Evolutionary conservation across 2,329 filamentous ascomycete genomes (phyloP).

Genomic region (Beauveria brongniartii): DNA sequence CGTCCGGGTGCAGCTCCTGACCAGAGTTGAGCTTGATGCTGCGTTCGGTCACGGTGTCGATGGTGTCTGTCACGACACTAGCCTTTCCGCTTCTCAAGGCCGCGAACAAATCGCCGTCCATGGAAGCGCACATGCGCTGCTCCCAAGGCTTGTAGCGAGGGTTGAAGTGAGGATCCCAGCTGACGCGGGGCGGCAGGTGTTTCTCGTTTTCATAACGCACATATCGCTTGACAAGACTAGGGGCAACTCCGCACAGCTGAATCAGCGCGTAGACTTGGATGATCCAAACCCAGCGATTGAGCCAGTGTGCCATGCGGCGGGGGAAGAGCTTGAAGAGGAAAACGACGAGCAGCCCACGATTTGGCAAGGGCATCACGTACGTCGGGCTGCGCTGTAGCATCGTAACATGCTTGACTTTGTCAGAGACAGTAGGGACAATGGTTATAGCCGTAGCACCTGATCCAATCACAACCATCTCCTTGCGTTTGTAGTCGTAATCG

Average conservation of each 20-base stretch:
- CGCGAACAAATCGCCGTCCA: constrained; percentile 37
- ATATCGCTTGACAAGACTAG: constrained; percentile 32
- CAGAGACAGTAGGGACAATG: constrained; percentile 51
- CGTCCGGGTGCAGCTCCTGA: constrained; percentile 43
- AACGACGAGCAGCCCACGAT: background rate
- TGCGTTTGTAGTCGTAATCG: constrained; percentile 54
- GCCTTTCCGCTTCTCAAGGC: constrained; percentile 30
- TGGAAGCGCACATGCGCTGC: constrained; percentile 56
- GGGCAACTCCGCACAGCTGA: constrained; percentile 42
- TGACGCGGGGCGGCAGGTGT: constrained; percentile 39
- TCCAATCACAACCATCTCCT: constrained; percentile 60
- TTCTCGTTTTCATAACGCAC: constrained; percentile 32
- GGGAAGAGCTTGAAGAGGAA: constrained; percentile 34
- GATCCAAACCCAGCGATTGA: constrained; percentile 39
- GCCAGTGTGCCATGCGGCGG: constrained; percentile 31
- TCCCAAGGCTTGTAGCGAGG: constrained; percentile 54
- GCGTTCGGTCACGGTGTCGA: constrained; percentile 35
- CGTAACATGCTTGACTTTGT: constrained; percentile 46
- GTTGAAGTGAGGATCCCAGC: constrained; percentile 31
- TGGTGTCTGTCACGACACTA: constrained; percentile 35
- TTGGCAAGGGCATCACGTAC: constrained; percentile 40
- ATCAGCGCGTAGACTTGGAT: constrained; percentile 32
- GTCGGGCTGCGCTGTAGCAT: constrained; percentile 62
- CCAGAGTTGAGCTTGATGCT: constrained; percentile 37
- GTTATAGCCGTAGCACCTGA: constrained; percentile 61